Conservation (phyloP, 139 green algal genomes). For the Yamagishiella unicocca region DNA sequence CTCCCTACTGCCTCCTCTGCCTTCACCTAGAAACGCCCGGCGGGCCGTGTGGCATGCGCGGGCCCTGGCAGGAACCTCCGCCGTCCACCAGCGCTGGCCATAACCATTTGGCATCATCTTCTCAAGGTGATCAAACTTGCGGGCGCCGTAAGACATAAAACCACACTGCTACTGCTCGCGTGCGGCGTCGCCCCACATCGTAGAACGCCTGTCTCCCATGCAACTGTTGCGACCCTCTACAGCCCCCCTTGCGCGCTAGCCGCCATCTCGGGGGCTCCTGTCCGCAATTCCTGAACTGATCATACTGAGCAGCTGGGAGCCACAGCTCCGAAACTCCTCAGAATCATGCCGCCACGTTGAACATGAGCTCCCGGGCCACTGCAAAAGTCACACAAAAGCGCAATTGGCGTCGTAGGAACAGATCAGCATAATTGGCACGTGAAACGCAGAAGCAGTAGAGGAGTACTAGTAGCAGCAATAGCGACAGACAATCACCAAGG, state of each 20-base stretch:
- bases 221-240: background rate
- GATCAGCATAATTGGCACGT: too few species aligned
- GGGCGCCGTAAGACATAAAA: background rate
- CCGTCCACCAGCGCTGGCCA: background rate
- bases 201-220: too few species aligned
- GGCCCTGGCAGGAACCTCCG: background rate
- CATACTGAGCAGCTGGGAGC: background rate
- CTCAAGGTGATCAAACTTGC: background rate
- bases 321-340: background rate
- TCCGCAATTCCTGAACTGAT: constrained; percentile 1
- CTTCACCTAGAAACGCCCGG: background rate
- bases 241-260: constrained; percentile 1
- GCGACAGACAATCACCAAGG: too few species aligned
- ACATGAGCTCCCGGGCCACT: constrained; percentile 73
- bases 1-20: background rate
- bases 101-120: background rate
- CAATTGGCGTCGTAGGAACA: background rate
- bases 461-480: too few species aligned
- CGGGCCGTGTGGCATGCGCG: background rate
- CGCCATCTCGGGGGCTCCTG: background rate
- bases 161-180: constrained; percentile 5
- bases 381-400: background rate
- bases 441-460: too few species aligned
- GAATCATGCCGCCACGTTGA: constrained; percentile 51
- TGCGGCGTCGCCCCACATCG: too few species aligned